A percentile compares a stretch with the other conserved stretches of the same genome.
phyloP scores from a whole-genome alignment of 257 asterid species.

The Jacaranda mimosifolia region DNA sequence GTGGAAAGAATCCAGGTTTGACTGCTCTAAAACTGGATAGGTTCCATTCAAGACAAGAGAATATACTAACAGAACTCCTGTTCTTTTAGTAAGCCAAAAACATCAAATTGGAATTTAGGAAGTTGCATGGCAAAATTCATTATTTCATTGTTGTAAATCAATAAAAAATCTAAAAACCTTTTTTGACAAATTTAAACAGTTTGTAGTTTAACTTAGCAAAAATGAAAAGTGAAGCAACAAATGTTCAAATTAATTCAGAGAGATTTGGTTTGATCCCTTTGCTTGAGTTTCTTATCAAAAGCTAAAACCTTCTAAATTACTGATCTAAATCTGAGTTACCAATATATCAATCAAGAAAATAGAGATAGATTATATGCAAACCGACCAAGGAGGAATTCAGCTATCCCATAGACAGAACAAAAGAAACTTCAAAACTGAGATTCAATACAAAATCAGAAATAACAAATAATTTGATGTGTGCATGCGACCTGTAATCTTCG shows the following conservation, averaged over 20 bases:
- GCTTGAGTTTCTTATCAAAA: constrained; percentile 17
- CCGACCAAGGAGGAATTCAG: constrained; percentile 13
- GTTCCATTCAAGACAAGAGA: not conserved
- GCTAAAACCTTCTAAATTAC: not conserved
- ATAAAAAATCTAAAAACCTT: not conserved
- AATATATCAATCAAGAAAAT: not conserved
- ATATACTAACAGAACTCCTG: not conserved
- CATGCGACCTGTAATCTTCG: constrained; percentile 63
- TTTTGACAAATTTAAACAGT: not conserved
- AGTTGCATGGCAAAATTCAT: not conserved
- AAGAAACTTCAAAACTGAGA: constrained; percentile 30
- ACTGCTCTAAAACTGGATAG: constrained; percentile 12
- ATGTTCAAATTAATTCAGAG: constrained; percentile 1
- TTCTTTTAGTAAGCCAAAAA: not conserved
- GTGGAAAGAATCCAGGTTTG: not conserved
- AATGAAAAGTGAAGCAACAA: not conserved
- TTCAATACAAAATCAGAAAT: constrained; percentile 6
- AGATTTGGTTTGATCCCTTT: constrained; percentile 17
- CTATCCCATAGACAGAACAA: not conserved
- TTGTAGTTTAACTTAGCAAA: constrained; percentile 7
- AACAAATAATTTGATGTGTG: not conserved
- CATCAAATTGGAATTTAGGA: not conserved
- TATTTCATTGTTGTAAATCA: not conserved
- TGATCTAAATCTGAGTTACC: not conserved
- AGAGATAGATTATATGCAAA: constrained; percentile 11